Conservation (phyloP, 73 alveolate species). For the Tetrahymena borealis region DNA sequence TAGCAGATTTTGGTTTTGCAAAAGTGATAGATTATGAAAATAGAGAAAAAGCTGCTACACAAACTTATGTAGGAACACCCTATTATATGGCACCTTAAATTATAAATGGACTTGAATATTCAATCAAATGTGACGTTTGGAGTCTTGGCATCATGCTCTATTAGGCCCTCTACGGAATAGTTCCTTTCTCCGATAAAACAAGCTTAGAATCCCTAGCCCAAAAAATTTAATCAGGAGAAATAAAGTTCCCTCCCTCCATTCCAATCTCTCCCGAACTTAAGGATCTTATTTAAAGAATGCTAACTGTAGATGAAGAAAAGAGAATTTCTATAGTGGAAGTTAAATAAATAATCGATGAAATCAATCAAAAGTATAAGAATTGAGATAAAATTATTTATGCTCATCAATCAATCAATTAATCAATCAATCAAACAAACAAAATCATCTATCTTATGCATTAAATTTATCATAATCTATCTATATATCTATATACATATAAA, state of each 20-base stretch:
- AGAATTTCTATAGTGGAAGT: neutral
- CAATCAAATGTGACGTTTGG: neutral
- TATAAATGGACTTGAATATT: conserved; percentile 30
- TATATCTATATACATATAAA: too few species aligned
- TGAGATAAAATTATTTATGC: too few species aligned
- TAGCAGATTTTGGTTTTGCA: conserved; percentile 50
- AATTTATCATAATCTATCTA: too few species aligned
- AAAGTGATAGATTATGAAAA: conserved; percentile 34
- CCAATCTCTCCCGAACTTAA: neutral
- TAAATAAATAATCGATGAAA: neutral
- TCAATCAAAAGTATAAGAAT: neutral
- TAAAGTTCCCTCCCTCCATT: neutral
- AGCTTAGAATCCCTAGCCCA: neutral
- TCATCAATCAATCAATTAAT: too few species aligned
- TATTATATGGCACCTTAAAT: conserved; percentile 45
- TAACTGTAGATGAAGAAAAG: neutral
- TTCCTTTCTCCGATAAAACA: neutral
- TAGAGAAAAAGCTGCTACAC: conserved; percentile 30
- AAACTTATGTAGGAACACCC: conserved; percentile 42
- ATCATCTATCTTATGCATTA: too few species aligned
- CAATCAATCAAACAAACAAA: too few species aligned
- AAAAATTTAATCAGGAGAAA: neutral
- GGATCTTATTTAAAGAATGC: neutral
- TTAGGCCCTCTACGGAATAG: neutral
- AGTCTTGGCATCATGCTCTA: neutral